These are phyloP conservation scores for Metarhizium robertsii DNA, from an alignment of 2,329 filamentous ascomycete species.

Conservation along the genomic window DNA sequence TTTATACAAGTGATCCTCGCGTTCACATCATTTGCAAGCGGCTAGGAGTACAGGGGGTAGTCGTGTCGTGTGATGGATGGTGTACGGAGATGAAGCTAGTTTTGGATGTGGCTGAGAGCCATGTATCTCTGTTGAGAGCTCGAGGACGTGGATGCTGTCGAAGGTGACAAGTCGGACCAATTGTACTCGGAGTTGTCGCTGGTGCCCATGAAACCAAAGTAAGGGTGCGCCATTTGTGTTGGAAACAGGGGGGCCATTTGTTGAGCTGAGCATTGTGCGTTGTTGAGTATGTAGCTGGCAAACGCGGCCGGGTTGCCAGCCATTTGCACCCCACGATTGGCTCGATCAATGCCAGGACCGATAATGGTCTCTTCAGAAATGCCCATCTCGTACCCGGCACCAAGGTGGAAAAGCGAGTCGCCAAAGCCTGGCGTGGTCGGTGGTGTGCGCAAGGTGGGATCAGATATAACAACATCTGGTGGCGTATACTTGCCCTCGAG, in stretches of 20 bases:
- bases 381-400: constrained; percentile 28
- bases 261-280: constrained; percentile 25
- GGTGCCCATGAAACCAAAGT: constrained; percentile 26
- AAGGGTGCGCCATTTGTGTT: constrained; percentile 31
- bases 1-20: neutral
- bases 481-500: constrained; percentile 19
- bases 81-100: neutral
- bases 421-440: constrained; percentile 43
- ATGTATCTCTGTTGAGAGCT: constrained; percentile 11
- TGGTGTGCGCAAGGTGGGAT: constrained; percentile 41
- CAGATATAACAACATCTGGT: constrained; percentile 23
- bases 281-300: constrained; percentile 35
- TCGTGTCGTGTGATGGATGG: neutral
- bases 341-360: constrained; percentile 35
- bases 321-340: constrained; percentile 38
- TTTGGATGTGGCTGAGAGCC: constrained; percentile 15
- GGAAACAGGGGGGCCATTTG: constrained; percentile 17
- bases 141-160: constrained; percentile 23
- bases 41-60: neutral
- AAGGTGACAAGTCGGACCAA: constrained; percentile 36
- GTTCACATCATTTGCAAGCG: neutral
- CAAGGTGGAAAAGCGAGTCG: constrained; percentile 29
- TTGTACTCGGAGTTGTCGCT: constrained; percentile 36
- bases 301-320: constrained; percentile 28
- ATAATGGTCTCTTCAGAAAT: constrained; percentile 39